Percentiles rank a stretch among this genome's conserved stretches.
phyloP scores from a whole-genome alignment of 2,329 filamentous ascomycete genomes.

The Plectosphaerella cucumerina region DNA sequence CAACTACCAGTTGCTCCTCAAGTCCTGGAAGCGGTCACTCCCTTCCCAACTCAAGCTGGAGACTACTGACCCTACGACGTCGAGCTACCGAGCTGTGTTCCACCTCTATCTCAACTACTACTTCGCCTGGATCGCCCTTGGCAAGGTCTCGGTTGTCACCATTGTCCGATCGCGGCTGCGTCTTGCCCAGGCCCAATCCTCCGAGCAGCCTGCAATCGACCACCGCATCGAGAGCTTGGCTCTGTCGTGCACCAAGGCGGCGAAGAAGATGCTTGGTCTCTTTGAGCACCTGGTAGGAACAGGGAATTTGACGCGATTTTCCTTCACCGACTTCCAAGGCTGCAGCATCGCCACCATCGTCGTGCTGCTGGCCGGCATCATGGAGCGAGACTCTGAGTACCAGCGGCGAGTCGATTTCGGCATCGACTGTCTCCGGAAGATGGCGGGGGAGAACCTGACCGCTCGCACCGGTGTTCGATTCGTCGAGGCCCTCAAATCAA shows the following conservation, averaged over 20 bases:
- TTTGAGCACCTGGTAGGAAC: constrained; percentile 23
- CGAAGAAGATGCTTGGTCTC: constrained; percentile 23
- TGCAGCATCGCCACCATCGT: constrained; percentile 32
- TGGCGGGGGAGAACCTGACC: constrained; percentile 26
- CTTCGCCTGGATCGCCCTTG: constrained; percentile 29
- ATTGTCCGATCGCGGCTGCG: constrained; percentile 21
- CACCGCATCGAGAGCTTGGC: constrained; percentile 14
- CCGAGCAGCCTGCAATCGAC: constrained; percentile 4
- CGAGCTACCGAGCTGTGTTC: constrained; percentile 24
- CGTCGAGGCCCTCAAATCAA: constrained; percentile 17
- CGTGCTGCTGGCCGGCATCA: constrained; percentile 25
- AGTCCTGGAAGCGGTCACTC: constrained; percentile 24
- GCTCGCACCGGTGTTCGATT: constrained; percentile 18
- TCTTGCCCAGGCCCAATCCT: constrained; percentile 7
- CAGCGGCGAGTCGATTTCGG: constrained; percentile 23
- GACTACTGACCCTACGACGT: constrained; percentile 19
- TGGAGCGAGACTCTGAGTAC: constrained; percentile 26
- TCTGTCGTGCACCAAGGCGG: constrained; percentile 23
- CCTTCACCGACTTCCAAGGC: constrained; percentile 33
- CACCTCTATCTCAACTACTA: constrained; percentile 32
- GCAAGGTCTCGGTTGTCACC: constrained; percentile 27
- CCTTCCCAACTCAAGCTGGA: constrained; percentile 20
- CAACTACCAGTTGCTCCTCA: constrained; percentile 18
- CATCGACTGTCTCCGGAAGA: constrained; percentile 23
- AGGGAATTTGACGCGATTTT: constrained; percentile 27